Conservation (phyloP, 768 basidiomycete species). For the Butyriboletus loyo region DNA sequence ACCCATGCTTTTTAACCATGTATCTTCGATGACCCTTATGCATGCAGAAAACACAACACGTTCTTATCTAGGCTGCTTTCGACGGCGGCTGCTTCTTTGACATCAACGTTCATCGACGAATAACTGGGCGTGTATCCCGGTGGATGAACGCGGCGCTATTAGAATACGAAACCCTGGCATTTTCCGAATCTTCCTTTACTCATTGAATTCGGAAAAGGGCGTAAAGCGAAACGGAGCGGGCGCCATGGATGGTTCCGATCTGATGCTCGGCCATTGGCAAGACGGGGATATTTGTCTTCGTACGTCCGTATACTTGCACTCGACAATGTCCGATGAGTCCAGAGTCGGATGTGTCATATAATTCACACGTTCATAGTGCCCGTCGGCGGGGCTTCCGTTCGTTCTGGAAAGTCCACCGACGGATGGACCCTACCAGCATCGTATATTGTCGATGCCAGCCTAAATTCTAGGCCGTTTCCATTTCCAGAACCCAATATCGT, state of each 20-base stretch:
- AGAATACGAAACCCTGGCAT: slow-evolving; percentile 8
- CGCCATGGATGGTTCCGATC: neutral
- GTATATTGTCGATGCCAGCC: too few relatives aligned
- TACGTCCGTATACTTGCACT: neutral
- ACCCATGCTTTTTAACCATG: slow-evolving; percentile 22
- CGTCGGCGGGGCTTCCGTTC: neutral
- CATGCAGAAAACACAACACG: slow-evolving; percentile 4
- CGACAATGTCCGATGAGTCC: neutral
- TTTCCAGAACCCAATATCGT: too few relatives aligned
- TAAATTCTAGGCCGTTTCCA: neutral
- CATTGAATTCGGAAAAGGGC: neutral
- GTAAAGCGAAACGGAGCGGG: neutral
- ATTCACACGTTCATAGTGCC: neutral
- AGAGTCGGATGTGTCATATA: neutral
- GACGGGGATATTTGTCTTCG: neutral
- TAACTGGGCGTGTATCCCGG: neutral
- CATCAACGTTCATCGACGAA: neutral
- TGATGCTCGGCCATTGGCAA: neutral
- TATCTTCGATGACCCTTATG: slow-evolving; percentile 13
- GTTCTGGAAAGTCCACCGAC: neutral
- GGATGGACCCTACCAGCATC: too few relatives aligned
- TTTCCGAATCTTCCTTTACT: slow-evolving; percentile 14
- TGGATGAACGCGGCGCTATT: neutral
- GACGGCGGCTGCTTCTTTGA: neutral
- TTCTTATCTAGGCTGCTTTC: slow-evolving; percentile 2